Percentiles rank a stretch among this genome's conserved stretches.
These are phyloP conservation scores for Daucus carota DNA, from an alignment of 129 eudicot species.

Conservation along the genomic window DH1_v3.0 NC_030389.2:1203001-1203500, in stretches of 20 bases:
- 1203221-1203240: not conserved
- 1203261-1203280: not conserved
- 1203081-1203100: not conserved
- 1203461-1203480: not conserved
- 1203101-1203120: not conserved
- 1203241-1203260: not conserved
- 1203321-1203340: too few species aligned
- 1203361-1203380: not conserved
- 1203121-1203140: not conserved
- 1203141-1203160: not conserved
- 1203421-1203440: not conserved
- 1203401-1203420: not conserved
- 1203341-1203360: not conserved
- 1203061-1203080: not conserved
- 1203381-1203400: not conserved
- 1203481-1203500: not conserved
- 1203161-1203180: not conserved
- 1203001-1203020: conserved; percentile 84
- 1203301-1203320: not conserved
- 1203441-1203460: not conserved
- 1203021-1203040: conserved; percentile 44
- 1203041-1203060: not conserved
- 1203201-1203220: not conserved
- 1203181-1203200: not conserved
- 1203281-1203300: not conserved